Evolutionary conservation across 148 eudicot genomes (phyloP), one percentile per base, ranked within the genome.

Genomic region (Rhododendron kiyosumense): DNA sequence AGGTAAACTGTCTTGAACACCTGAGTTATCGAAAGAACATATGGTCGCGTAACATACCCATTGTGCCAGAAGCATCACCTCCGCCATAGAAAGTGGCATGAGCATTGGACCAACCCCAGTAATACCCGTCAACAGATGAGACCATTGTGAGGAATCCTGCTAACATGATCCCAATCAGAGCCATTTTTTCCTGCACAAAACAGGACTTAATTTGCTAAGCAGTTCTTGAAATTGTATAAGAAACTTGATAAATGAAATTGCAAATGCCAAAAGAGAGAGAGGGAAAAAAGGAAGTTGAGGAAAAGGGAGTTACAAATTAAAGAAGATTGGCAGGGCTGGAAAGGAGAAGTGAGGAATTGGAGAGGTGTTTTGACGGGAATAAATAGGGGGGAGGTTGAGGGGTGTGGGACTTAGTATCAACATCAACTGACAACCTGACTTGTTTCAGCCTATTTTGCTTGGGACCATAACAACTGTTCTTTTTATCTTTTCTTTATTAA

Each of bases 61-160:
- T 92, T 82, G 94, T 92, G 22, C 94, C 94, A 18, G 94, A 92
- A 69, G 94, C 94, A 83, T 92, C 94, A 36, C 91, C 94, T 2
- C 94, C 94, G 2, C 94, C 94, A 10, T 92, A 92, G 87, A 92
- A 92, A 65, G 94, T 92, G 78, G 94, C 94, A 86, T 86, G 94
- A 73, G 92, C 94, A 87, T 89, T 88, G 41, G 83, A 89, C 94
- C 94, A 92, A 76, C 92, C 92, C 22, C 86, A 85, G 45, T 87
- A 77, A 32, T 90, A 85, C 28, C 89, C 94, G 41, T 87, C 74
- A 41, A 86, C 89, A 57, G 88, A 79, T 12, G 86, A 78, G 34
- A 86, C 30, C 73, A 88, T 20, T n/a, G 88, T 86, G 46, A 86
- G 63, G 85, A 90, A 59, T 5, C 87, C 86, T 71, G 88, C 38